These are phyloP conservation scores for Podaxis sp. DNA, from an alignment of 768 basidiomycete species.

Conservation along the genomic window DNA sequence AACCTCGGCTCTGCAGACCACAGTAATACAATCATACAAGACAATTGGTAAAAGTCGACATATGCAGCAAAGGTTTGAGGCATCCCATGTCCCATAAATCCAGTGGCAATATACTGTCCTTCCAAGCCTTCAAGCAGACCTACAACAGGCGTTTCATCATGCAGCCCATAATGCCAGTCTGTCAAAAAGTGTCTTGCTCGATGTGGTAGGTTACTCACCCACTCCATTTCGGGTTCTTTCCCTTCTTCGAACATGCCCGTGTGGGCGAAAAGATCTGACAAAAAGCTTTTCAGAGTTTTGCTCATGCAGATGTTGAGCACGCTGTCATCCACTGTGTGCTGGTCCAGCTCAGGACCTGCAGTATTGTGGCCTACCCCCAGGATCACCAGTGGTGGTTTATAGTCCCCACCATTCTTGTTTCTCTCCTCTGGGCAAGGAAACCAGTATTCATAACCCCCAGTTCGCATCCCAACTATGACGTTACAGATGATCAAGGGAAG, in stretches of 20 bases:
- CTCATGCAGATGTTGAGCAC: constrained; percentile 47
- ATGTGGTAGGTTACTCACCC: constrained; percentile 47
- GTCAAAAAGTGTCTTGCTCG: neutral
- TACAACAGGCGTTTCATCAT: constrained; percentile 64
- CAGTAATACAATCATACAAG: too few relatives aligned
- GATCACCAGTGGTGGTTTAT: constrained; percentile 57
- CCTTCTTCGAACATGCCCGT: constrained; percentile 44
- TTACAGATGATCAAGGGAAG: constrained; percentile 37
- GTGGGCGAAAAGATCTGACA: constrained; percentile 54
- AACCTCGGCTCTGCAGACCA: constrained; percentile 63
- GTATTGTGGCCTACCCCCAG: constrained; percentile 72
- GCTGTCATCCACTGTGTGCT: constrained; percentile 58
- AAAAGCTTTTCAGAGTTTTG: constrained; percentile 49
- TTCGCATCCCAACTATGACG: constrained; percentile 48
- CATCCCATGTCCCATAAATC: constrained; percentile 82
- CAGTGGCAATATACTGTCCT: constrained; percentile 73
- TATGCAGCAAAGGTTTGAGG: constrained; percentile 73
- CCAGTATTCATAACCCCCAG: constrained; percentile 74
- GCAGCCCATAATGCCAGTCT: constrained; percentile 86
- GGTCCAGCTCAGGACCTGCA: constrained; percentile 44
- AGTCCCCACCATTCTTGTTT: constrained; percentile 20
- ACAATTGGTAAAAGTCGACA: too few relatives aligned
- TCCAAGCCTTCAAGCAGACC: constrained; percentile 30
- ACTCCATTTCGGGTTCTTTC: constrained; percentile 70
- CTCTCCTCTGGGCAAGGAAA: constrained; percentile 59